phyloP scores from a whole-genome alignment of 225 moss, liverwort and hornwort species.

The Lunularia cruciata region DNA sequence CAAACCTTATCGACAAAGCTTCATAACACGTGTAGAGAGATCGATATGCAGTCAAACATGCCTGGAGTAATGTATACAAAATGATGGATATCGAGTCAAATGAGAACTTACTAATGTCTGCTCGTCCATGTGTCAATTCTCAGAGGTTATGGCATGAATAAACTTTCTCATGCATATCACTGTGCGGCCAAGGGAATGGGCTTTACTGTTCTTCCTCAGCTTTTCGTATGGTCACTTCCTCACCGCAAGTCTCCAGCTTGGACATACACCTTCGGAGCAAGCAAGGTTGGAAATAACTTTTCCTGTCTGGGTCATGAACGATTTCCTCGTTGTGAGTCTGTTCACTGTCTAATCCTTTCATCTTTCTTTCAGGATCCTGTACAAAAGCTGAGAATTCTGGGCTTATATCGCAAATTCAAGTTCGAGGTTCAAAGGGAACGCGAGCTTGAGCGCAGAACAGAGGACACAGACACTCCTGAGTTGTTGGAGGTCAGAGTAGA shows the following conservation, averaged over 20 bases:
- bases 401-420: slow-evolving; percentile 42
- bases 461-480: neutral
- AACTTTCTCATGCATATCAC: slow-evolving; percentile 48
- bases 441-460: too few relatives aligned
- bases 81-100: too few relatives aligned
- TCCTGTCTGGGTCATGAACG: neutral
- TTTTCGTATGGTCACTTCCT: slow-evolving; percentile 46
- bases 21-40: neutral
- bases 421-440: slow-evolving; percentile 22
- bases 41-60: too few relatives aligned
- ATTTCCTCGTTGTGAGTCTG: too few relatives aligned
- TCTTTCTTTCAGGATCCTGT: slow-evolving; percentile 36
- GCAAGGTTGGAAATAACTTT: slow-evolving; percentile 18
- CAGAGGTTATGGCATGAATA: slow-evolving; percentile 56
- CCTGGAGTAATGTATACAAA: too few relatives aligned
- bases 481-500: slow-evolving; percentile 25
- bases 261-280: slow-evolving; percentile 40
- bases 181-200: slow-evolving; percentile 41
- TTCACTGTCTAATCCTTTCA: neutral
- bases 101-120: neutral
- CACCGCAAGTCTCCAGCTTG: slow-evolving; percentile 44
- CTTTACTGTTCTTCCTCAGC: slow-evolving; percentile 37
- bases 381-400: slow-evolving; percentile 44
- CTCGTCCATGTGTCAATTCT: neutral
- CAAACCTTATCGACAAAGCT: neutral